A percentile compares a stretch with the other conserved stretches of the same genome.
These are phyloP conservation scores for Termitomyces sp. DNA, from an alignment of 768 basidiomycete species.

Conservation along the genomic window DNA sequence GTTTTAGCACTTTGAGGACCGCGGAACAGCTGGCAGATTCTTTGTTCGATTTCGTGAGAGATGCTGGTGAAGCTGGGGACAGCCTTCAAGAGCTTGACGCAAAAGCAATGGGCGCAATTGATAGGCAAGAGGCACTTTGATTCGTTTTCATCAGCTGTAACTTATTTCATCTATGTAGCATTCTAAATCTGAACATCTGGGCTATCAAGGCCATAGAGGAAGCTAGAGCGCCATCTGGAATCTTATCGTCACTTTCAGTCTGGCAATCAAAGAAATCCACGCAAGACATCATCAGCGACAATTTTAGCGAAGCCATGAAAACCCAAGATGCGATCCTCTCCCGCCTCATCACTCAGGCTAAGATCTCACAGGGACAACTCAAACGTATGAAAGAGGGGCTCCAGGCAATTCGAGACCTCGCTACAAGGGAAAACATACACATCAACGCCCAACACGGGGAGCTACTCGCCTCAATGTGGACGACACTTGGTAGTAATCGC, in stretches of 20 bases:
- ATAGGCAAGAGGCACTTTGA: constrained; percentile 29
- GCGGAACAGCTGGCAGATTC: constrained; percentile 34
- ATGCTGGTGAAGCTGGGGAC: constrained; percentile 35
- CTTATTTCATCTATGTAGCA: constrained; percentile 20
- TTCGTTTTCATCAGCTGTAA: neutral
- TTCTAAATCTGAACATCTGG: constrained; percentile 45
- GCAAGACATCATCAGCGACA: constrained; percentile 19
- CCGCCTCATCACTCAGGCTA: constrained; percentile 39
- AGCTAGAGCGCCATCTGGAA: constrained; percentile 3
- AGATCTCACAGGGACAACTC: constrained; percentile 32
- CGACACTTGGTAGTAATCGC: constrained; percentile 40
- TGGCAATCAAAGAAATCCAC: constrained; percentile 5
- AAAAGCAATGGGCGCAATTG: constrained; percentile 44
- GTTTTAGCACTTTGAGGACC: constrained; percentile 37
- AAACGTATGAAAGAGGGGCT: constrained; percentile 39
- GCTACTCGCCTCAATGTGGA: constrained; percentile 48
- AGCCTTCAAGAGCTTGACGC: constrained; percentile 40
- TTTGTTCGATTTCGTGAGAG: constrained; percentile 32
- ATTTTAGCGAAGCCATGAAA: constrained; percentile 34
- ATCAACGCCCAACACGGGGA: constrained; percentile 24
- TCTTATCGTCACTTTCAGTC: neutral
- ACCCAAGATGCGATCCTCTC: constrained; percentile 30
- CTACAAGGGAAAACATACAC: constrained; percentile 33
- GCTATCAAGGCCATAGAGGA: constrained; percentile 37
- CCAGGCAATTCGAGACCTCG: constrained; percentile 31